Evolutionary conservation across 2,329 filamentous ascomycete species (phyloP).

Genomic region (Alternaria arborescens): DNA sequence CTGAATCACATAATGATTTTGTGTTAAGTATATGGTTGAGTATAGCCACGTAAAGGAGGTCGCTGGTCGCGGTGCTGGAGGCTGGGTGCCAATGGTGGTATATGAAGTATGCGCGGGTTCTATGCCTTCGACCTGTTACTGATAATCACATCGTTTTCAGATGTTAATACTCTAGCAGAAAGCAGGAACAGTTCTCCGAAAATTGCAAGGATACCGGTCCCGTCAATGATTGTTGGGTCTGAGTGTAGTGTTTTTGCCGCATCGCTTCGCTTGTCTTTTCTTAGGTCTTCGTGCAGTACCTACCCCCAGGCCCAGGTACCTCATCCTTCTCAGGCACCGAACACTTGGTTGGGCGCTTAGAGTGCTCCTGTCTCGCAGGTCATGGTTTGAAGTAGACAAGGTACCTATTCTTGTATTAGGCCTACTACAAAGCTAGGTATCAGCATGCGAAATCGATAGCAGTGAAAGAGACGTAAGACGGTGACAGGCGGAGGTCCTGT

Average conservation of each 20-base stretch:
- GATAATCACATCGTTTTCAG: not conserved
- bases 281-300: slow-evolving; percentile 12
- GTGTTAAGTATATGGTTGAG: too few species aligned
- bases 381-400: not conserved
- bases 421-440: not conserved
- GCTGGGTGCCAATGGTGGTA: not conserved
- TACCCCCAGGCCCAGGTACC: not conserved
- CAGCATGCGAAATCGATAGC: not conserved
- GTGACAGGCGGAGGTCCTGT: not conserved
- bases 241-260: not conserved
- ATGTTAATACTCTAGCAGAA: not conserved
- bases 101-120: not conserved
- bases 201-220: not conserved
- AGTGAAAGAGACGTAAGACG: not conserved
- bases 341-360: not conserved
- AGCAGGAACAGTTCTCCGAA: not conserved
- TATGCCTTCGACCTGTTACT: not conserved
- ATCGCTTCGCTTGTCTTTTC: slow-evolving; percentile 9
- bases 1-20: not conserved
- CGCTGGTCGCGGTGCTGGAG: not conserved
- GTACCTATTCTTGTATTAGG: slow-evolving; percentile 4
- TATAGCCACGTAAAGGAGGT: not conserved
- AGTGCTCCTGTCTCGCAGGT: not conserved
- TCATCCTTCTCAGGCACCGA: slow-evolving; percentile 1
- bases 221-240: not conserved